Base-by-base conservation (phyloP, 306 rosid genomes). In the Dalbergia cultrata region DNA sequence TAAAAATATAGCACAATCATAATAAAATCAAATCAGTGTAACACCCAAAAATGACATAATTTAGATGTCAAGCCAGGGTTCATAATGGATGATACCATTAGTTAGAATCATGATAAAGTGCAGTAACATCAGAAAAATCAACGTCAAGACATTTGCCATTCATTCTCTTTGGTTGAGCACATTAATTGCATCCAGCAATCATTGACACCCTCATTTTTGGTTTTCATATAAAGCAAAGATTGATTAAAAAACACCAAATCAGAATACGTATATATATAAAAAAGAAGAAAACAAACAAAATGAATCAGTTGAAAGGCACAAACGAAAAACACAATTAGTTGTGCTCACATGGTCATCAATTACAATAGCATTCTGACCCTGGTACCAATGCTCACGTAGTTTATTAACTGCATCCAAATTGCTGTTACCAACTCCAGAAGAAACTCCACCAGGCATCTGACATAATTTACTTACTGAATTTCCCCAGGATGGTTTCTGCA, bases 311-410 rank as follows among this genome's bases (percentile, higher is more conserved):
- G 52, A 75, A 76, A 67, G 67, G 45, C 44, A 18, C 5, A 53
- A 72, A 17, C 33, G 21, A 22, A 54, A 66, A 8, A 41, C 34
- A 87, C 41, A 22, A 52, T 19, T 72, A 57, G 39, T 53, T 52
- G 72, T 62, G 44, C 87, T 82, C 53, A 90, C 94, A 79, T 88
- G 89, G 71, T 87, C 89, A 82, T 90, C 91, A 59, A 90, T 72
- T 45, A 90, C 83, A 78, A 88, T 81, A 72, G 94, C 91, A 82
- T 86, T 88, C 84, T 53, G 85, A 65, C 83, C 74, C 73, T 67
- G 81, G 49, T 69, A 84, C 92, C 90, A 87, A 73, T 78, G 80
- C 59, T 90, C 79, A 5, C 82, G 81, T 41, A 90, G 83, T 85
- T 84, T 92, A 82, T 82, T 88, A 41, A 90, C 78, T 17, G 83